These are phyloP conservation scores for Fraxinus pennsylvanica DNA, from an alignment of 257 asterid genomes.

Conservation along the genomic window DNA sequence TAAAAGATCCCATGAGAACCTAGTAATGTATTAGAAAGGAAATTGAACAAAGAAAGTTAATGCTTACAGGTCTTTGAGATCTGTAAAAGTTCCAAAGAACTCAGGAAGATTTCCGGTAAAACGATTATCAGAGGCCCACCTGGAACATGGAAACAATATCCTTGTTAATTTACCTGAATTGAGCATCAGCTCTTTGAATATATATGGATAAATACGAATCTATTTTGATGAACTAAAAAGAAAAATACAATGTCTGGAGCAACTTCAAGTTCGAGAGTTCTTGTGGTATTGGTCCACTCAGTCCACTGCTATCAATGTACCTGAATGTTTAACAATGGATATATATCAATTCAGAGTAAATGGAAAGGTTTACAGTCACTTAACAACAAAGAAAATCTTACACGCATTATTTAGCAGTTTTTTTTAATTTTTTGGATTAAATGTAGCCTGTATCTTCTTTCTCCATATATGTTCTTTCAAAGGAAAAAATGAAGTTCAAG, in stretches of 20 bases:
- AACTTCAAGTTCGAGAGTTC: slow-evolving; percentile 52
- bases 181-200: not conserved
- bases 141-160: slow-evolving; percentile 29
- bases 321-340: slow-evolving; percentile 31
- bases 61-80: slow-evolving; percentile 53
- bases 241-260: slow-evolving; percentile 43
- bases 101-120: slow-evolving; percentile 67
- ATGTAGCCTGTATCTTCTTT: slow-evolving; percentile 5
- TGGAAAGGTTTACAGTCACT: not conserved
- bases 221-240: slow-evolving; percentile 17
- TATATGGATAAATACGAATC: not conserved
- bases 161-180: slow-evolving; percentile 3
- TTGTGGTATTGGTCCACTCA: slow-evolving; percentile 61
- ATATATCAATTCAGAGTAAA: not conserved
- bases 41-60: slow-evolving; percentile 5
- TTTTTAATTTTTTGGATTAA: not conserved
- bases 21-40: slow-evolving; percentile 1
- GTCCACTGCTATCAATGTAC: slow-evolving; percentile 70
- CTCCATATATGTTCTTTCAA: not conserved
- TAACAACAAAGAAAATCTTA: not conserved
- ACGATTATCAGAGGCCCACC: slow-evolving; percentile 67
- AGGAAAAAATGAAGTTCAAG: not conserved
- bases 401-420: not conserved
- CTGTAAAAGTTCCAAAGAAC: slow-evolving; percentile 44
- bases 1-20: not conserved